Evolutionary conservation across 2,329 filamentous ascomycete genomes (phyloP).

Genomic region (Domatiomyces globalis): DNA sequence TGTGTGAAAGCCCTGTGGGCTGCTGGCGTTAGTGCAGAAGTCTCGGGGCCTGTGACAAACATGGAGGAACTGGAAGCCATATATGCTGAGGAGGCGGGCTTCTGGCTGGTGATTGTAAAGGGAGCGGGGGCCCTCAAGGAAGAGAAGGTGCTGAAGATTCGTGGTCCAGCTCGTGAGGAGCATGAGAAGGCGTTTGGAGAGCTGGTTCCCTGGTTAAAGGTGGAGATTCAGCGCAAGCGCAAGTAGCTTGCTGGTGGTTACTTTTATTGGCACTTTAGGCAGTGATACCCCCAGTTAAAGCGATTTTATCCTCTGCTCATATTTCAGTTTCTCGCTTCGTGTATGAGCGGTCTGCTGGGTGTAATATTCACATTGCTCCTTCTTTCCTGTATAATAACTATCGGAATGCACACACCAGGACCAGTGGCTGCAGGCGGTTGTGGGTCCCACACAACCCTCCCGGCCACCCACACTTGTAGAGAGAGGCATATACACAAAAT

Average conservation of each 20-base stretch:
- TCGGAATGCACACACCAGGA: too few relatives aligned
- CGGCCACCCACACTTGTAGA: too few relatives aligned
- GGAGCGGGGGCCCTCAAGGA: constrained; percentile 35
- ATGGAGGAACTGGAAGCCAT: constrained; percentile 57
- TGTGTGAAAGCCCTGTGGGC: constrained; percentile 68
- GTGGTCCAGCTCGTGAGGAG: constrained; percentile 62
- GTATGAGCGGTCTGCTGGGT: background rate
- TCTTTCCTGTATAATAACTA: background rate
- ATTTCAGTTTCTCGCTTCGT: background rate
- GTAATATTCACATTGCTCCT: background rate
- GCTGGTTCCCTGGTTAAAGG: constrained; percentile 64
- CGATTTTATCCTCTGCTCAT: background rate
- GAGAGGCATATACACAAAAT: too few relatives aligned
- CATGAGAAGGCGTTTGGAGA: constrained; percentile 66
- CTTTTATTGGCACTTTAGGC: background rate
- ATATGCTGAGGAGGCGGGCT: constrained; percentile 60
- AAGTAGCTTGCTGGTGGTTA: background rate
- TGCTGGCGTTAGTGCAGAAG: constrained; percentile 73
- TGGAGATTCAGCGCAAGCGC: constrained; percentile 42
- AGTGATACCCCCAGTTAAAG: background rate
- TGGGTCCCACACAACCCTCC: too few relatives aligned
- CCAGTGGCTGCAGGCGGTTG: too few relatives aligned
- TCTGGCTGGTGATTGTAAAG: constrained; percentile 80
- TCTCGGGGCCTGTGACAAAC: constrained; percentile 64
- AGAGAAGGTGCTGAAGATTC: constrained; percentile 54